Evolutionary conservation across 352 stramenopile genomes (phyloP).

Genomic region (Blastocystis sp.): DNA sequence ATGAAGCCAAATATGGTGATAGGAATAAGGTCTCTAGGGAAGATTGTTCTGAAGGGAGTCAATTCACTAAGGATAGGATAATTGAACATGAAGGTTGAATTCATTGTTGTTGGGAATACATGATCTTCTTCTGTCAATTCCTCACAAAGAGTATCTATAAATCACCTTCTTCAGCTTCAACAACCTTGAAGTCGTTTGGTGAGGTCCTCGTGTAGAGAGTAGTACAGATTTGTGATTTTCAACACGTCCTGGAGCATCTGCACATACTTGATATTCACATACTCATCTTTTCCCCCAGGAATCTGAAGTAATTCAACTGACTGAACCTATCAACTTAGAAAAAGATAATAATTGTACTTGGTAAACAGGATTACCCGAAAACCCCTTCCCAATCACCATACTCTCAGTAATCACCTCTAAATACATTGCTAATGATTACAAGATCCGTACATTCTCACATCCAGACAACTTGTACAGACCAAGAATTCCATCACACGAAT

Average conservation of each 20-base stretch:
- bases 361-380: slow-evolving; percentile 20
- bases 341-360: neutral
- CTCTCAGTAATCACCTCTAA: slow-evolving; percentile 19
- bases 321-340: neutral
- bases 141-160: neutral
- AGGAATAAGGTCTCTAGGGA: slow-evolving; percentile 70
- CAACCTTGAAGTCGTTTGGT: neutral
- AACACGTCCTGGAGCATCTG: slow-evolving; percentile 69
- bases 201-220: slow-evolving; percentile 76
- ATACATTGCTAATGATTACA: slow-evolving; percentile 4
- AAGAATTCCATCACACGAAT: slow-evolving; percentile 19
- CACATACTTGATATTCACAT: slow-evolving; percentile 68
- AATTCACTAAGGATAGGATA: slow-evolving; percentile 69
- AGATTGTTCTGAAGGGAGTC: slow-evolving; percentile 68
- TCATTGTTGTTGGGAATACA: slow-evolving; percentile 17
- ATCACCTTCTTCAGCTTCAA: neutral
- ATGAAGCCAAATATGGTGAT: slow-evolving; percentile 79
- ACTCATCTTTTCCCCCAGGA: neutral
- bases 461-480: slow-evolving; percentile 30
- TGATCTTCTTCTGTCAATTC: slow-evolving; percentile 28
- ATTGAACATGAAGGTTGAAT: slow-evolving; percentile 64
- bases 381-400: neutral
- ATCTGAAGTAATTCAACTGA: slow-evolving; percentile 42
- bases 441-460: neutral
- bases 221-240: slow-evolving; percentile 74